phyloP scores from a whole-genome alignment of 768 basidiomycete genomes.

The Psilocybe cubensis region DNA sequence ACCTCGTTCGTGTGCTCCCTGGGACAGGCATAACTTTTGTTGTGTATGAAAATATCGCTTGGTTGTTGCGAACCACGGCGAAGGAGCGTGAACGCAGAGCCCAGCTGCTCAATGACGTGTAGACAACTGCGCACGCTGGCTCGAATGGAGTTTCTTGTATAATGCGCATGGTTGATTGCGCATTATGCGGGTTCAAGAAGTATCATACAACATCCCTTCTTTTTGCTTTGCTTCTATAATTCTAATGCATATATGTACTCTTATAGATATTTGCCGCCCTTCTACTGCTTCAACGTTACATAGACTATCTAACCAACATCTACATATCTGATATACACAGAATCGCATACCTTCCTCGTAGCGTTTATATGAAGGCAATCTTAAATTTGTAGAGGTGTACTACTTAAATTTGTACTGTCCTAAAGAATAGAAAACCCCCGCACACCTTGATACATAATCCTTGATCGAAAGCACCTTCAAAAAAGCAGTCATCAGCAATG shows the following conservation, averaged over 20 bases:
- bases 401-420: not conserved
- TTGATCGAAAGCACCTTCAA: too few species aligned
- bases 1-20: slow-evolving; percentile 91
- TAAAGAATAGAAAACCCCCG: not conserved
- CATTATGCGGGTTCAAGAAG: not conserved
- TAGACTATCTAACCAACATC: not conserved
- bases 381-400: not conserved
- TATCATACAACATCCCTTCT: not conserved
- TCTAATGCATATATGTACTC: not conserved
- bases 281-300: not conserved
- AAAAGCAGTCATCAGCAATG: not conserved
- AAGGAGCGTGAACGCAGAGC: slow-evolving; percentile 40
- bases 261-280: not conserved
- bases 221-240: not conserved
- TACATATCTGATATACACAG: not conserved
- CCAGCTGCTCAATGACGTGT: not conserved
- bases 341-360: not conserved
- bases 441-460: not conserved
- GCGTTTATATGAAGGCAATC: not conserved
- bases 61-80: slow-evolving; percentile 74
- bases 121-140: too few species aligned
- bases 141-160: too few species aligned
- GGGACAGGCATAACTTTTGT: slow-evolving; percentile 99
- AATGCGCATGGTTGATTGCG: not conserved
- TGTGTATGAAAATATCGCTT: slow-evolving; percentile 92